Evolutionary conservation across 306 rosid species (phyloP).

Genomic region (Albizia julibrissin): DNA sequence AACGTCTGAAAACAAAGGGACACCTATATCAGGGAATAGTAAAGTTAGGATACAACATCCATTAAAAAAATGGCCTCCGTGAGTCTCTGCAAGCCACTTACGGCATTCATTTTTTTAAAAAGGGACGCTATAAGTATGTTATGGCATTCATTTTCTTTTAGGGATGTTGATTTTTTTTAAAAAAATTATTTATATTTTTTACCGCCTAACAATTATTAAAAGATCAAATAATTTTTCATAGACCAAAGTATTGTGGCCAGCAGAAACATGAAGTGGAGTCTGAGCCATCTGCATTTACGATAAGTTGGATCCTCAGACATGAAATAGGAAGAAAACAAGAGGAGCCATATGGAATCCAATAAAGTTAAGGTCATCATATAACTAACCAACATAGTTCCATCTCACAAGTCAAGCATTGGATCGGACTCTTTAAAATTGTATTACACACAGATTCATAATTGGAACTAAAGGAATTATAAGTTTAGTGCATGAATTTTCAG

Average conservation of each 20-base stretch:
- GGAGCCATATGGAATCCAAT: conserved; percentile 11
- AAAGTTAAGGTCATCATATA: conserved; percentile 8
- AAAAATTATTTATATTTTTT: too few relatives aligned
- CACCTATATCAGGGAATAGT: too few relatives aligned
- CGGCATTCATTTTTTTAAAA: too few relatives aligned
- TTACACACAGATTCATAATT: not conserved
- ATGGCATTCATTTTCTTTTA: too few relatives aligned
- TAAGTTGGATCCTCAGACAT: conserved; percentile 23
- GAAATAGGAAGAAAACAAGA: not conserved
- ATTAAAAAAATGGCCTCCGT: too few relatives aligned
- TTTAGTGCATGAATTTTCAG: not conserved
- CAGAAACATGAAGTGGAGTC: conserved; percentile 76
- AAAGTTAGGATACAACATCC: too few relatives aligned
- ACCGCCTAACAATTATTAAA: too few relatives aligned
- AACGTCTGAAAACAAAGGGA: too few relatives aligned
- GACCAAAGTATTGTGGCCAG: conserved; percentile 86
- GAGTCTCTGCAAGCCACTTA: too few relatives aligned
- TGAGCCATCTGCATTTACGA: conserved; percentile 61
- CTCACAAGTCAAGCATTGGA: not conserved
- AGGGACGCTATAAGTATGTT: too few relatives aligned
- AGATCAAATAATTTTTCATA: too few relatives aligned
- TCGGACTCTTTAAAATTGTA: not conserved
- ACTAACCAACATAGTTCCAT: conserved; percentile 14
- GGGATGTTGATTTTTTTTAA: too few relatives aligned
- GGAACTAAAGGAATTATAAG: not conserved